These are phyloP conservation scores for Hypoxylon crocopeplum DNA, from an alignment of 495 filamentous ascomycete species.

Conservation along the genomic window DNA sequence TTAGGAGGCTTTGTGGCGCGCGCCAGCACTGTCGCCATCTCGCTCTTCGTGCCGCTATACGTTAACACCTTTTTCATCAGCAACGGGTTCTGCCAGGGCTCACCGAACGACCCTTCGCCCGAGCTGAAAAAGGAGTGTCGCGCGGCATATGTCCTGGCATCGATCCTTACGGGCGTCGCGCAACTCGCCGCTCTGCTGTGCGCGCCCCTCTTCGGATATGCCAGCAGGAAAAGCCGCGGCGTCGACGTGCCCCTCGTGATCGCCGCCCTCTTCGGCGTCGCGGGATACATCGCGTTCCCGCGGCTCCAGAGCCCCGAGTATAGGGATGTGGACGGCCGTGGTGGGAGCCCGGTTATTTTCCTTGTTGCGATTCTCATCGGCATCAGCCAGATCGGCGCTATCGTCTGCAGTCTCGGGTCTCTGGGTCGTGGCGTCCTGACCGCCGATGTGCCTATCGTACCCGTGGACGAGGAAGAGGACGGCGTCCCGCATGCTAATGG, in stretches of 20 bases:
- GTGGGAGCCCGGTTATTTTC: conserved; percentile 73
- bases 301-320: conserved; percentile 72
- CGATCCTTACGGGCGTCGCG: conserved; percentile 83
- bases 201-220: conserved; percentile 85
- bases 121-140: conserved; percentile 83
- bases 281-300: conserved; percentile 78
- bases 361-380: conserved; percentile 80
- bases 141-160: conserved; percentile 82
- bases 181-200: conserved; percentile 85
- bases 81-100: conserved; percentile 77
- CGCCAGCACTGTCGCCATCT: conserved; percentile 94
- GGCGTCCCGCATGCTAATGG: too few relatives aligned
- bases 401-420: conserved; percentile 89
- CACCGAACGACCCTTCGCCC: conserved; percentile 61
- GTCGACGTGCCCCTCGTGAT: conserved; percentile 76
- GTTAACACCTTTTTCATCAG: conserved; percentile 87
- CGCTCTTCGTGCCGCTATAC: conserved; percentile 89
- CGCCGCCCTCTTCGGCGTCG: conserved; percentile 72
- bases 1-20: conserved; percentile 94
- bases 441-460: conserved; percentile 46
- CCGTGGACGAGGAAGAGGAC: conserved; percentile 39
- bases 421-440: conserved; percentile 80
- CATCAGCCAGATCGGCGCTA: conserved; percentile 90
- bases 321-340: conserved; percentile 59
- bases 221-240: conserved; percentile 59